These are phyloP conservation scores for Ceratopteris richardii DNA, from an alignment of 75 land plant genomes.

Conservation along the genomic window DNA sequence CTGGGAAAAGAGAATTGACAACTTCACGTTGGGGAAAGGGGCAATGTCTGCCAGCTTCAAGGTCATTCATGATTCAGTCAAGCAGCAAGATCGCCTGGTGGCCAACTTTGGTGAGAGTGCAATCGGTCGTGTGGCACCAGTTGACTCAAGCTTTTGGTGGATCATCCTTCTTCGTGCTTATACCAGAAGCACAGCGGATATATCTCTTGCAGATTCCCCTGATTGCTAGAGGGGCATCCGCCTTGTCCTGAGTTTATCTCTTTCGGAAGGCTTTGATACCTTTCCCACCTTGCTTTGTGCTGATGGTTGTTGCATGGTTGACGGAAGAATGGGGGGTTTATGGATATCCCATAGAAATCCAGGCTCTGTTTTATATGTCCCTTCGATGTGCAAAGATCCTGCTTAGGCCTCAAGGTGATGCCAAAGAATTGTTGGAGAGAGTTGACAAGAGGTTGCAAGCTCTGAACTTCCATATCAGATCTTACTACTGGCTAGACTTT, in stretches of 20 bases:
- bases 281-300: no score
- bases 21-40: conserved; percentile 54
- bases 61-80: conserved; percentile 45
- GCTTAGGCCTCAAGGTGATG: conserved; percentile 39
- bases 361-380: conserved; percentile 42
- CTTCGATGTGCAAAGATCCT: conserved; percentile 43
- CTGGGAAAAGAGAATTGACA: conserved; percentile 49
- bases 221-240: no score
- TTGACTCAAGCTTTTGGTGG: no score
- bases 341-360: conserved; percentile 55
- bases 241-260: conserved; percentile 44
- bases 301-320: conserved; percentile 51
- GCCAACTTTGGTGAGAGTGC: conserved; percentile 69
- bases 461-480: conserved; percentile 42
- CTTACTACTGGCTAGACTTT: no score
- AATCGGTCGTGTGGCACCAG: conserved; percentile 60
- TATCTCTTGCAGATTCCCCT: no score
- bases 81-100: conserved; percentile 29
- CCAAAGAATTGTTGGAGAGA: conserved; percentile 46
- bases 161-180: conserved; percentile 53
- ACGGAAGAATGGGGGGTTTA: conserved; percentile 59
- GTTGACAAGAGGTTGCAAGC: conserved; percentile 46
- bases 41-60: no score
- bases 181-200: conserved; percentile 46
- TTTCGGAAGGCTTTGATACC: conserved; percentile 51